Percentiles rank a stretch among this genome's conserved stretches.
phyloP scores from a whole-genome alignment of 192 early-diverging fungal genomes.

The Umbelopsis sp. region DNA sequence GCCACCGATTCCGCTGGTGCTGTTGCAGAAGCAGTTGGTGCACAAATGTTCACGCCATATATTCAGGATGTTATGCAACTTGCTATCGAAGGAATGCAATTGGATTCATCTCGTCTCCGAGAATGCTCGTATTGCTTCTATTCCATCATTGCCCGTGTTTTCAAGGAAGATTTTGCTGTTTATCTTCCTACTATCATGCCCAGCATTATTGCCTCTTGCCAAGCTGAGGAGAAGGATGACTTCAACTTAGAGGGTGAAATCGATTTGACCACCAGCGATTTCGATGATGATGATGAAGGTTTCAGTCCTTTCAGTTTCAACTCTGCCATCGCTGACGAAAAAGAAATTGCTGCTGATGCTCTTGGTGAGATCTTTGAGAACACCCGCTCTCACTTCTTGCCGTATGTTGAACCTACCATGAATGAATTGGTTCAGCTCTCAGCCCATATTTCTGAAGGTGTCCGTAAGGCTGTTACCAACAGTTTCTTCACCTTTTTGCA shows the following conservation, averaged over 20 bases:
- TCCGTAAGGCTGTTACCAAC: conserved; percentile 74
- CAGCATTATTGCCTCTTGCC: conserved; percentile 77
- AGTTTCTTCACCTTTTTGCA: conserved; percentile 76
- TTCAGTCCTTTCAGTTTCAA: conserved; percentile 64
- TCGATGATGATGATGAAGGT: conserved; percentile 61
- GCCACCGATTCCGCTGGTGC: conserved; percentile 85
- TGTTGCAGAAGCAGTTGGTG: conserved; percentile 86
- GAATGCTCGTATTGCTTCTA: conserved; percentile 90
- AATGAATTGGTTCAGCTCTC: conserved; percentile 68
- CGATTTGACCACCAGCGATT: conserved; percentile 44
- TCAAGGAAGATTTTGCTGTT: conserved; percentile 78
- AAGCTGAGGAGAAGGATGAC: conserved; percentile 68
- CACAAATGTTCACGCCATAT: conserved; percentile 77
- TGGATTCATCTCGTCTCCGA: conserved; percentile 72
- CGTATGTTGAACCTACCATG: conserved; percentile 77
- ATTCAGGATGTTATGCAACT: conserved; percentile 74
- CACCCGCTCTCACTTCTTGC: conserved; percentile 74
- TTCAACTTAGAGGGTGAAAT: conserved; percentile 35
- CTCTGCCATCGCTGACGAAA: conserved; percentile 88
- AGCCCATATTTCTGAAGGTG: conserved; percentile 78
- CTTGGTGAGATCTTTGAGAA: conserved; percentile 86
- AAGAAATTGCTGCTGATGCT: conserved; percentile 89
- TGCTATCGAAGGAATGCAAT: conserved; percentile 75
- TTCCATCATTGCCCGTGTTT: conserved; percentile 79
- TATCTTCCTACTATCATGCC: conserved; percentile 79